Evolutionary conservation across 257 asterid species (phyloP).

Genomic region (Forsythia viridissima): DNA sequence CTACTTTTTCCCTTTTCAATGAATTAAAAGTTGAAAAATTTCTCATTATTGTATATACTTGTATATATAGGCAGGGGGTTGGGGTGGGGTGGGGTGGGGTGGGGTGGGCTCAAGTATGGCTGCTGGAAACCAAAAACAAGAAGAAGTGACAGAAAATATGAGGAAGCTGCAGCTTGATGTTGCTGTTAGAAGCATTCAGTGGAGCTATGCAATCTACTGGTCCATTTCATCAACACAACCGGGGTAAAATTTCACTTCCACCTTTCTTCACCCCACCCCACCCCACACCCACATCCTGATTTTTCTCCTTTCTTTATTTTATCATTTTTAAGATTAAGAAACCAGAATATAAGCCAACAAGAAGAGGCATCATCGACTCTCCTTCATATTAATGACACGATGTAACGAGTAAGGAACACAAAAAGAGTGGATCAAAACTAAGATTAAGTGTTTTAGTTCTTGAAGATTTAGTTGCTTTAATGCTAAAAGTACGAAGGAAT

Average conservation of each 20-base stretch:
- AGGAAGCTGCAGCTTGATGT: constrained; percentile 66
- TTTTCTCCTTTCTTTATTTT: constrained; percentile 5
- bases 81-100: background rate
- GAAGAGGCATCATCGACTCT: background rate
- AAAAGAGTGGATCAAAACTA: too few relatives aligned
- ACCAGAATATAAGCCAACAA: too few relatives aligned
- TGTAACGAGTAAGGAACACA: too few relatives aligned
- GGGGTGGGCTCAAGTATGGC: constrained; percentile 44
- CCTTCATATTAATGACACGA: too few relatives aligned
- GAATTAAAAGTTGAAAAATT: background rate
- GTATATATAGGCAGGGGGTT: background rate
- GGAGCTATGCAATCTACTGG: constrained; percentile 97
- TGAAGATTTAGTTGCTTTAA: too few relatives aligned
- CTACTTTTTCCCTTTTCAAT: background rate
- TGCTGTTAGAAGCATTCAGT: constrained; percentile 75
- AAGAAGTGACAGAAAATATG: constrained; percentile 40
- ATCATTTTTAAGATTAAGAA: background rate
- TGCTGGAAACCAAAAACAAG: constrained; percentile 36
- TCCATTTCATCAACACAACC: constrained; percentile 55
- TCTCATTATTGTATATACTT: background rate
- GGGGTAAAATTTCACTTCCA: constrained; percentile 50
- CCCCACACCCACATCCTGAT: background rate
- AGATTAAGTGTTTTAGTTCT: too few relatives aligned
- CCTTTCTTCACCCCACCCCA: background rate
- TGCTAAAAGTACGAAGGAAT: too few relatives aligned